Percentiles rank a stretch among this genome's conserved stretches.
phyloP scores from a whole-genome alignment of 2,329 filamentous ascomycete genomes.

The Lachnellula occidentalis region DNA sequence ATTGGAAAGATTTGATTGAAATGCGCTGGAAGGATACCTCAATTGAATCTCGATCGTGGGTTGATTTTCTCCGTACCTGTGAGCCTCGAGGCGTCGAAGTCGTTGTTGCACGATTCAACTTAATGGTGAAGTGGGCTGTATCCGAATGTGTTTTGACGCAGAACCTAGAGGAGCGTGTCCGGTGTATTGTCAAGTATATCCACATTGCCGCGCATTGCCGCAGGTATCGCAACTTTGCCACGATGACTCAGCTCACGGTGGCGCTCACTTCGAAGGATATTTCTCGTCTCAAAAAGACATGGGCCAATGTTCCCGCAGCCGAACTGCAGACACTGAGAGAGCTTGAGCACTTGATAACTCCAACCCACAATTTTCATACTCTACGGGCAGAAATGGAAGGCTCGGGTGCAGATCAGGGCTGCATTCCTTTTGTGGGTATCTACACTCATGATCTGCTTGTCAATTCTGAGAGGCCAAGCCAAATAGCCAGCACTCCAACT shows the following conservation, averaged over 20 bases:
- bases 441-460: conserved; percentile 82
- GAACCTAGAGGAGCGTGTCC: conserved; percentile 64
- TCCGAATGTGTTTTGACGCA: conserved; percentile 75
- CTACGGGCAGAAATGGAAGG: conserved; percentile 77
- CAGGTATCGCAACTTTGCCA: conserved; percentile 75
- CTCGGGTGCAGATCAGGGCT: conserved; percentile 55
- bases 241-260: conserved; percentile 74
- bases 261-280: conserved; percentile 71
- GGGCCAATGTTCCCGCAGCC: conserved; percentile 60
- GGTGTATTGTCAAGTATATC: conserved; percentile 74
- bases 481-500: conserved; percentile 62
- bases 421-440: conserved; percentile 77
- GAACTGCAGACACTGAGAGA: conserved; percentile 63
- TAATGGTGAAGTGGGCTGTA: conserved; percentile 82
- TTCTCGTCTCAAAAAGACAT: conserved; percentile 61
- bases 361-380: conserved; percentile 71
- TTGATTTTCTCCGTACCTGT: conserved; percentile 68
- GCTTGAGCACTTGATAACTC: conserved; percentile 68
- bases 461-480: conserved; percentile 72
- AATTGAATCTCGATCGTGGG: conserved; percentile 68
- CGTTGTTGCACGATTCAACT: conserved; percentile 79
- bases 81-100: conserved; percentile 74
- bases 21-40: conserved; percentile 74
- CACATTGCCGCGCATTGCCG: conserved; percentile 75
- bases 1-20: conserved; percentile 82